Evolutionary conservation across 2,329 filamentous ascomycete species (phyloP).

Genomic region (Alternaria infectoria): DNA sequence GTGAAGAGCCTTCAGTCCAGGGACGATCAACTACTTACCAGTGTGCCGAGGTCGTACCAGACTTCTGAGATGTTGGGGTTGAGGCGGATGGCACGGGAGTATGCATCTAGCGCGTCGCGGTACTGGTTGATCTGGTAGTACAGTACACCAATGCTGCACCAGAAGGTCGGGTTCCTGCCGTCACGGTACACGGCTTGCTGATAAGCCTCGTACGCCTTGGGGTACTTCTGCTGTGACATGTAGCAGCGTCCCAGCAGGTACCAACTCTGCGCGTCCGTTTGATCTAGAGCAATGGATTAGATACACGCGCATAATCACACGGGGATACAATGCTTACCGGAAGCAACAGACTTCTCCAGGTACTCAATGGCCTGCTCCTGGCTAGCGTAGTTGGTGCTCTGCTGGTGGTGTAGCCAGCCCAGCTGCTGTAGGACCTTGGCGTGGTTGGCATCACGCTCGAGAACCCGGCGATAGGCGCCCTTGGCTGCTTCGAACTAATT

Average conservation of each 20-base stretch:
- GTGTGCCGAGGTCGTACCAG: slow-evolving; percentile 96
- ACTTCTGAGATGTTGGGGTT: slow-evolving; percentile 99
- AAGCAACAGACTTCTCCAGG: slow-evolving; percentile 92
- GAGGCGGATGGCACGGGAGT: slow-evolving; percentile 92
- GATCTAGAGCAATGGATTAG: slow-evolving; percentile 64
- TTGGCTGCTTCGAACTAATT: slow-evolving; percentile 89
- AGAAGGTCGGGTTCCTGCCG: slow-evolving; percentile 96
- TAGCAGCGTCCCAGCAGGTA: slow-evolving; percentile 97
- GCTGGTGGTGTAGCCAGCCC: slow-evolving; percentile 96
- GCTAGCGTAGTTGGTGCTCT: slow-evolving; percentile 87
- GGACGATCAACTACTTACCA: slow-evolving; percentile 66
- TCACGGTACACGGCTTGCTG: slow-evolving; percentile 98
- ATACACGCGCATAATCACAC: slow-evolving; percentile 13
- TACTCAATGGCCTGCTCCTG: slow-evolving; percentile 98
- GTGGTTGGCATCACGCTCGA: slow-evolving; percentile 93
- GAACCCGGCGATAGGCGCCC: slow-evolving; percentile 86
- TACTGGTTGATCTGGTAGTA: slow-evolving; percentile 99
- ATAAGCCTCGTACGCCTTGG: slow-evolving; percentile 97
- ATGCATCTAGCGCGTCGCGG: slow-evolving; percentile 94
- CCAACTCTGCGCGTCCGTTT: slow-evolving; percentile 96
- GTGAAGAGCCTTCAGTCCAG: not conserved
- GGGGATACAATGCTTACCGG: slow-evolving; percentile 66
- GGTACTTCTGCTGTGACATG: slow-evolving; percentile 99
- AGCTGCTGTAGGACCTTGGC: slow-evolving; percentile 98
- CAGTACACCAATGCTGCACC: slow-evolving; percentile 98